Conservation (phyloP, 23 red algal species). For the Gracilaria vermiculophylla region DNA sequence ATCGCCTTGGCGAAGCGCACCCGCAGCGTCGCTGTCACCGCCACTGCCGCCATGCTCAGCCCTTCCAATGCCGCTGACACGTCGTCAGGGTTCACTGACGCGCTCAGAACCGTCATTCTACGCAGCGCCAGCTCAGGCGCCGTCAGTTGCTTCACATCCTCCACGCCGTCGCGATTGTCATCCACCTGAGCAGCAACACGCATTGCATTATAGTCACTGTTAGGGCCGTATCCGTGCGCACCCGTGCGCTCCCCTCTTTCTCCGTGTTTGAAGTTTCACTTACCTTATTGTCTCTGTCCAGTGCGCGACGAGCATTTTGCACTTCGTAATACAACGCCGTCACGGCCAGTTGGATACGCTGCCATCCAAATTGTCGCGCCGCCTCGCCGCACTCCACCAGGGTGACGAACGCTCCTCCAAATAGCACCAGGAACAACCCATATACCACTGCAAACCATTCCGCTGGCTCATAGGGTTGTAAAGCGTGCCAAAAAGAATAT, state of each 20-base stretch:
- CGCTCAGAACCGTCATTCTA: slow-evolving; percentile 13
- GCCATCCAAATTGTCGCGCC: slow-evolving; percentile 34
- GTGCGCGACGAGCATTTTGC: slow-evolving; percentile 20
- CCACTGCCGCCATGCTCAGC: slow-evolving; percentile 33
- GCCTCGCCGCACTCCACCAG: slow-evolving; percentile 45
- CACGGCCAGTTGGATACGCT: slow-evolving; percentile 12
- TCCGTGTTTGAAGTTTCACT: too few species aligned
- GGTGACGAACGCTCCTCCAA: slow-evolving; percentile 52
- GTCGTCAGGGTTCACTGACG: slow-evolving; percentile 36
- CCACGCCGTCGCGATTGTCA: slow-evolving; percentile 41
- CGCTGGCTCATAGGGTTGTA: slow-evolving; percentile 13
- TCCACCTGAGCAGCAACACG: slow-evolving; percentile 8
- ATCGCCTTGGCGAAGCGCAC: slow-evolving; percentile 54
- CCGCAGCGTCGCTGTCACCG: slow-evolving; percentile 34
- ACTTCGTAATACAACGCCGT: slow-evolving; percentile 11
- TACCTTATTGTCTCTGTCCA: slow-evolving; percentile 40
- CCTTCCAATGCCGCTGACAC: slow-evolving; percentile 51
- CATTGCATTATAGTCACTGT: background rate
- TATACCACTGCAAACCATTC: slow-evolving; percentile 2
- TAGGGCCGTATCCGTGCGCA: background rate
- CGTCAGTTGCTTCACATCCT: slow-evolving; percentile 35
- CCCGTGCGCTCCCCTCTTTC: too few species aligned
- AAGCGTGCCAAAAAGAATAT: too few species aligned
- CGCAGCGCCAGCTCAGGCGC: slow-evolving; percentile 12
- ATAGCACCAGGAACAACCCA: slow-evolving; percentile 41